Evolutionary conservation across 345 rosid species (phyloP).

Genomic region (Adansonia digitata): DNA sequence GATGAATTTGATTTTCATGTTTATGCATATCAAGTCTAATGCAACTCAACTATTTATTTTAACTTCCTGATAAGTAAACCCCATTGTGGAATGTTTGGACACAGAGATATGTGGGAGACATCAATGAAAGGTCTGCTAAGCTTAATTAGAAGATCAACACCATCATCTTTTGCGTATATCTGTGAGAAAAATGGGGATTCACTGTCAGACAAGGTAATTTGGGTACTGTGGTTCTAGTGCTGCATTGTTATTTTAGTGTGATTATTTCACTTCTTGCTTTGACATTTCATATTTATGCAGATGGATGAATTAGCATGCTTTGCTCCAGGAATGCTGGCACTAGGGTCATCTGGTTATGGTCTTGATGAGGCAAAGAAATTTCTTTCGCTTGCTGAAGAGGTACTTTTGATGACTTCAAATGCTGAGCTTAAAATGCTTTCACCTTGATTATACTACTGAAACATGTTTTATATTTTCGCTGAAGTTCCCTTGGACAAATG

Average conservation of each 20-base stretch:
- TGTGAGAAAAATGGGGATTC: conserved; percentile 79
- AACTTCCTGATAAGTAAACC: not conserved
- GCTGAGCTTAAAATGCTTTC: not conserved
- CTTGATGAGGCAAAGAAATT: conserved; percentile 64
- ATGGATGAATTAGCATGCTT: conserved; percentile 99
- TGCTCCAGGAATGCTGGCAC: conserved; percentile 98
- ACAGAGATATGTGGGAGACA: conserved; percentile 98
- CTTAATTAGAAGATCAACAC: conserved; percentile 75
- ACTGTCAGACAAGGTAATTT: conserved; percentile 63
- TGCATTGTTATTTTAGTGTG: not conserved
- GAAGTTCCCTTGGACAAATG: not conserved
- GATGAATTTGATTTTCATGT: not conserved
- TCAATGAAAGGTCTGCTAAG: conserved; percentile 91
- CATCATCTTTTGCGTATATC: conserved; percentile 80
- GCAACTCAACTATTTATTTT: not conserved
- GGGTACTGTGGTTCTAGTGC: not conserved
- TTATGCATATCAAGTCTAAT: not conserved
- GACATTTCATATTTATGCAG: conserved; percentile 34
- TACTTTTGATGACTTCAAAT: conserved; percentile 21
- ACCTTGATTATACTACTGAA: not conserved
- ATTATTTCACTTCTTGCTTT: not conserved
- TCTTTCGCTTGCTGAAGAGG: conserved; percentile 93
- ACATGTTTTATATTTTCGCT: not conserved
- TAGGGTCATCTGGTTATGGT: conserved; percentile 86
- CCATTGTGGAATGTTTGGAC: conserved; percentile 16